phyloP scores from a whole-genome alignment of 345 rosid species.

The Mallotus nudiflorus region DNA sequence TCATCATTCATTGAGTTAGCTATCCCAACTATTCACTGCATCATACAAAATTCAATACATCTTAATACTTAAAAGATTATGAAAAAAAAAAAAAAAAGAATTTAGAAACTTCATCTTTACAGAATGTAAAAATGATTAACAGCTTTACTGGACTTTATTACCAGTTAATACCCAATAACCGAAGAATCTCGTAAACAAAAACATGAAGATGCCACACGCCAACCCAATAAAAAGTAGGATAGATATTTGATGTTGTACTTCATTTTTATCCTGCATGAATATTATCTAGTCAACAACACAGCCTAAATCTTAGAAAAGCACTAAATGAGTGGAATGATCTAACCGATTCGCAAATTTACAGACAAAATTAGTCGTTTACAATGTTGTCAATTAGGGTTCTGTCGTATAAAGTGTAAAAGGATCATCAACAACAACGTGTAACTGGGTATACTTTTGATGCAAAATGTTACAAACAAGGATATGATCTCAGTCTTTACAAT shows the following conservation, averaged over 20 bases:
- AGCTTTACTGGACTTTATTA: conserved; percentile 31
- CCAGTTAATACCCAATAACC: conserved; percentile 82
- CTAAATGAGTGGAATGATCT: not conserved
- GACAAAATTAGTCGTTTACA: no score
- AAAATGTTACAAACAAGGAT: not conserved
- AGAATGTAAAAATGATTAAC: not conserved
- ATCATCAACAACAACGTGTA: no score
- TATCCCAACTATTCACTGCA: not conserved
- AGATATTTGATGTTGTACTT: conserved; percentile 93
- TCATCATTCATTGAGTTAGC: not conserved
- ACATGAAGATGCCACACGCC: conserved; percentile 70
- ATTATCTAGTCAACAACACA: not conserved
- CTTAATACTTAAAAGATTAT: not conserved
- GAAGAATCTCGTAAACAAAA: conserved; percentile 61
- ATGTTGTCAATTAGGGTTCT: no score
- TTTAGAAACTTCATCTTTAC: not conserved
- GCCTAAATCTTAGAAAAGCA: not conserved
- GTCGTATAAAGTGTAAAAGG: no score
- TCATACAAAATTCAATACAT: not conserved
- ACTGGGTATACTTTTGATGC: no score
- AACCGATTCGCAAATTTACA: no score
- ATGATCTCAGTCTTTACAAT: not conserved
- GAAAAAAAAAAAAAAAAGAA: not conserved
- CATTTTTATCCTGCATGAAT: conserved; percentile 63
- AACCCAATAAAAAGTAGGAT: conserved; percentile 71